These are phyloP conservation scores for Fomes fomentarius DNA, from an alignment of 1,284 basidiomycete species.

Conservation along the genomic window DNA sequence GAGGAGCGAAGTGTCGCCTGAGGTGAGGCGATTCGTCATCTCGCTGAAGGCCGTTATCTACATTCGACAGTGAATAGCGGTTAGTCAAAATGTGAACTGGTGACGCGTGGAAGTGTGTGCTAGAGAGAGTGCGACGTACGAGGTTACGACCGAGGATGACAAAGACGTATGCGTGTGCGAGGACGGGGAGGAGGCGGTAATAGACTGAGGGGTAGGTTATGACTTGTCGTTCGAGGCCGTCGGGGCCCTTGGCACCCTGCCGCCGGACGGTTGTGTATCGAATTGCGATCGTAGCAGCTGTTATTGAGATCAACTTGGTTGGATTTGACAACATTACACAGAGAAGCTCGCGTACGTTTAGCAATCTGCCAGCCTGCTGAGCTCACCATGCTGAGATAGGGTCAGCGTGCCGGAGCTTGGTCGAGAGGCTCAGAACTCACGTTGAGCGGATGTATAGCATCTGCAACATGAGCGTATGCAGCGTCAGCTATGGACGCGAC, in stretches of 20 bases:
- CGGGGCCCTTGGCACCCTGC: slow-evolving; percentile 58
- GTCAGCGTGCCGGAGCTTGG: background rate
- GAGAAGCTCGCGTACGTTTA: slow-evolving; percentile 57
- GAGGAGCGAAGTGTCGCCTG: slow-evolving; percentile 61
- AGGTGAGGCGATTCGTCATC: slow-evolving; percentile 53
- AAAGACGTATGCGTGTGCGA: slow-evolving; percentile 75
- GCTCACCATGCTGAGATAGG: slow-evolving; percentile 58
- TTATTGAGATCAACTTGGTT: no score
- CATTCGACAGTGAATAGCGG: no score
- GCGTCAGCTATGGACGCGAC: no score
- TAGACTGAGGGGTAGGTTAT: slow-evolving; percentile 74
- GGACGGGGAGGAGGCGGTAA: slow-evolving; percentile 69
- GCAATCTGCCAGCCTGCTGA: slow-evolving; percentile 61
- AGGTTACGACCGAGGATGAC: slow-evolving; percentile 65
- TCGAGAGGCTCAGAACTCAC: slow-evolving; percentile 35
- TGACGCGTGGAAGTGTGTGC: no score
- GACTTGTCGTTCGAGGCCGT: slow-evolving; percentile 65
- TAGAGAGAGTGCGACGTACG: no score
- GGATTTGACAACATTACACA: no score
- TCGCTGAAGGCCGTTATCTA: slow-evolving; percentile 53
- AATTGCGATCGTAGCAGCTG: slow-evolving; percentile 74
- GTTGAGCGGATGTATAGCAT: slow-evolving; percentile 73
- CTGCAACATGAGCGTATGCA: no score
- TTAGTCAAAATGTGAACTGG: background rate
- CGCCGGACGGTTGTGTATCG: slow-evolving; percentile 77